phyloP scores from a whole-genome alignment of 306 rosid species.

The Citrullus amarus region DNA sequence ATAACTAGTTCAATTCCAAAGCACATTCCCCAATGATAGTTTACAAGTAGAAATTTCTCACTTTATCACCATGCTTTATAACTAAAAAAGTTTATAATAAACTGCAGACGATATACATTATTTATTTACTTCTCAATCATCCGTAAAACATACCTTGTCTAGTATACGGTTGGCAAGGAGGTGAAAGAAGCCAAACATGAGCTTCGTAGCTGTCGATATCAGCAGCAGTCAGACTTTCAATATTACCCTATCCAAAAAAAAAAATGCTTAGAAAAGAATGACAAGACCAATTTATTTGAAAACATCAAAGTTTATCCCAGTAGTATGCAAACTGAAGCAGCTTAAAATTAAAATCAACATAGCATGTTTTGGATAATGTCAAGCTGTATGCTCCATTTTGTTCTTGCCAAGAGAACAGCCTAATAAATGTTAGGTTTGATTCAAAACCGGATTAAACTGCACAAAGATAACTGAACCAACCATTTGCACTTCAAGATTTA shows the following conservation, averaged over 20 bases:
- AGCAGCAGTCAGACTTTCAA: constrained; percentile 66
- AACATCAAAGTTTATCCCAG: not conserved
- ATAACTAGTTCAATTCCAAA: not conserved
- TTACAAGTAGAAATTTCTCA: not conserved
- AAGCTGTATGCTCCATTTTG: not conserved
- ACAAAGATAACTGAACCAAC: not conserved
- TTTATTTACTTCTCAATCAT: not conserved
- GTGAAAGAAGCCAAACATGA: constrained; percentile 88
- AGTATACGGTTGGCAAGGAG: constrained; percentile 98
- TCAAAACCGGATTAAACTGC: not conserved
- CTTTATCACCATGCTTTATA: not conserved
- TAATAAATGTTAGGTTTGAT: not conserved
- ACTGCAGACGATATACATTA: not conserved
- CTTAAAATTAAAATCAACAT: not conserved
- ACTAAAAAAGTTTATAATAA: not conserved
- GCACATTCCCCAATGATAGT: not conserved
- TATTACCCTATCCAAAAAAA: constrained; percentile 53
- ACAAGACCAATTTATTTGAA: not conserved
- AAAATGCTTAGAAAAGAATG: not conserved
- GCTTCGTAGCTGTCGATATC: constrained; percentile 64
- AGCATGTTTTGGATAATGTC: not conserved
- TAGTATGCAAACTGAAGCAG: not conserved
- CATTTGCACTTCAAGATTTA: not conserved
- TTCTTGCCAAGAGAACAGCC: not conserved
- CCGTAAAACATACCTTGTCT: constrained; percentile 51